A percentile compares a stretch with the other conserved stretches of the same genome.
phyloP scores from a whole-genome alignment of 352 stramenopile genomes.

The Thalassiosira exigua region DNA sequence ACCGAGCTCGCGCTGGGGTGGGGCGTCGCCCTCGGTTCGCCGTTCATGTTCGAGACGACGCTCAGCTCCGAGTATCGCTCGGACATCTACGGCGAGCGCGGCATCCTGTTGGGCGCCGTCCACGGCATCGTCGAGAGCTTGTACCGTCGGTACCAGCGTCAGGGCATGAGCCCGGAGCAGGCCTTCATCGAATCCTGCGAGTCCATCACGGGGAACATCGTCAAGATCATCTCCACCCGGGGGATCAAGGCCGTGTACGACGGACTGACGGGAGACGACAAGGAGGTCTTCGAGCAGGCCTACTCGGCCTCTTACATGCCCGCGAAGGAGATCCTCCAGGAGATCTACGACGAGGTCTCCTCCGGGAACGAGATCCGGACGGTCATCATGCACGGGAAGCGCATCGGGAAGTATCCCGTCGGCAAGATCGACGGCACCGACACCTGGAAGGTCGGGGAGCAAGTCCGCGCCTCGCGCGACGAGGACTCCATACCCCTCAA shows the following conservation, averaged over 20 bases:
- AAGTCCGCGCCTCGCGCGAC: constrained; percentile 92
- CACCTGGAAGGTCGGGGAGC: constrained; percentile 97
- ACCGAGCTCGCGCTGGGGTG: constrained; percentile 95
- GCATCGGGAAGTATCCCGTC: constrained; percentile 93
- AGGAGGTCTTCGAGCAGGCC: constrained; percentile 92
- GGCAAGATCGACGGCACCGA: constrained; percentile 97
- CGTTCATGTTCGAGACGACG: constrained; percentile 98
- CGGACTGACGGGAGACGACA: constrained; percentile 91
- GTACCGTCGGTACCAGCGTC: constrained; percentile 94
- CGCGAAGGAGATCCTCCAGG: constrained; percentile 96
- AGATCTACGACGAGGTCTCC: constrained; percentile 98
- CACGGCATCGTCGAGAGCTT: constrained; percentile 97
- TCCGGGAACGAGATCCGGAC: constrained; percentile 98
- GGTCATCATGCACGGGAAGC: constrained; percentile 96
- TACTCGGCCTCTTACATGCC: constrained; percentile 96
- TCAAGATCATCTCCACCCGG: constrained; percentile 96
- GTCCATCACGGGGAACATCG: constrained; percentile 97
- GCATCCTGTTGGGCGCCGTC: constrained; percentile 95
- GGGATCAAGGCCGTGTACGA: constrained; percentile 97
- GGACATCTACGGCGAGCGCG: constrained; percentile 98
- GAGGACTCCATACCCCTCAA: constrained; percentile 96
- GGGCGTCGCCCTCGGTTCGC: constrained; percentile 95
- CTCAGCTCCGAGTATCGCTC: constrained; percentile 96
- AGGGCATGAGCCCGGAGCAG: constrained; percentile 93
- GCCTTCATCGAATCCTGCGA: constrained; percentile 96